Conservation (phyloP, 1,284 basidiomycete genomes). For the Melampsora larici-populina region DNA sequence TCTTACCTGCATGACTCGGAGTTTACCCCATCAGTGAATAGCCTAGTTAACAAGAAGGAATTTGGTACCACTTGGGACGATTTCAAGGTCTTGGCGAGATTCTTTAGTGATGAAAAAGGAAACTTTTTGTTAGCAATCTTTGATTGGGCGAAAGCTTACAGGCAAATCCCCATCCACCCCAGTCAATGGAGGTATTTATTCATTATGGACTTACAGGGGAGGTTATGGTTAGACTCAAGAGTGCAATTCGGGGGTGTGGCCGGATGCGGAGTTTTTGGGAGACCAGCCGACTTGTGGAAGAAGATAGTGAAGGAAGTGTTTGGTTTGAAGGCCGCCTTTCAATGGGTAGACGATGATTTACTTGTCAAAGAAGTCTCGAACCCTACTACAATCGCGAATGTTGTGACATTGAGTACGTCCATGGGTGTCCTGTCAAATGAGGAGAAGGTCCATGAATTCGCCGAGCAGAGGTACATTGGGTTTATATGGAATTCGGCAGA, state of each 20-base stretch:
- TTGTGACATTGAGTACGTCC: not conserved
- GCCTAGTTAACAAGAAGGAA: too few species aligned
- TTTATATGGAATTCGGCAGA: not conserved
- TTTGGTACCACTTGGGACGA: too few species aligned
- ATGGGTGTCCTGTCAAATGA: not conserved
- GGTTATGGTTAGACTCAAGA: not conserved
- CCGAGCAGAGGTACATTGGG: not conserved
- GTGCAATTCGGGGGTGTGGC: not conserved
- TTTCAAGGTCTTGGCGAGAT: not conserved
- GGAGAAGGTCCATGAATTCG: not conserved
- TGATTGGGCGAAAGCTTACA: conserved; percentile 15
- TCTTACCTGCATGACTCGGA: not conserved
- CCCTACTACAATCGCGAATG: not conserved
- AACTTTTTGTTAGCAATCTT: not conserved
- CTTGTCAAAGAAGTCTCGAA: not conserved
- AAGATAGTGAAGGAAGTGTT: not conserved
- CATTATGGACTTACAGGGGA: not conserved
- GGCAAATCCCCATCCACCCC: conserved; percentile 7
- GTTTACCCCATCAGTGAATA: not conserved
- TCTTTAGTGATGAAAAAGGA: not conserved
- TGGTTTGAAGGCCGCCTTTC: not conserved
- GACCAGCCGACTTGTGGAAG: conserved; percentile 1
- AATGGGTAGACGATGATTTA: conserved; percentile 13
- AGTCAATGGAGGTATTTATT: not conserved
- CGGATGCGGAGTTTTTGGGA: conserved; percentile 12